A percentile compares a stretch with the other conserved stretches of the same genome.
Conservation (phyloP, 2,329 filamentous ascomycete species). For the Sporothrix pseudoabietina region DNA sequence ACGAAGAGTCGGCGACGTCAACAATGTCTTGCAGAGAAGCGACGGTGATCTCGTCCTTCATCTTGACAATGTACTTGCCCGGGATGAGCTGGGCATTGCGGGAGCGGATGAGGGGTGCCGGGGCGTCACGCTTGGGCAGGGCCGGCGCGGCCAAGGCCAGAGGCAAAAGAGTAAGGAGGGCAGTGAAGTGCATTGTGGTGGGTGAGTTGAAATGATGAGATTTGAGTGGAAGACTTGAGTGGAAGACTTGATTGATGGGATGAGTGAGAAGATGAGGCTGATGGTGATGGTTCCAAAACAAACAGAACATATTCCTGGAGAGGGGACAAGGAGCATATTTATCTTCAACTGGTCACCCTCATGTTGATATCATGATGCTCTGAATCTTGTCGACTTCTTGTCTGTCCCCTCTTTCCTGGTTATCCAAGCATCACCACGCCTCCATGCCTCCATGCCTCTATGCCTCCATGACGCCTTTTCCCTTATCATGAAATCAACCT, state of each 20-base stretch:
- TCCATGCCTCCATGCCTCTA: neutral
- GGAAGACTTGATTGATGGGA: neutral
- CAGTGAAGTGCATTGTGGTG: slow-evolving; percentile 44
- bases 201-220: neutral
- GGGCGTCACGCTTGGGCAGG: slow-evolving; percentile 33
- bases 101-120: slow-evolving; percentile 45
- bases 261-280: neutral
- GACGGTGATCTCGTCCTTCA: slow-evolving; percentile 44
- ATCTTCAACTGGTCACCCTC: neutral
- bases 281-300: neutral
- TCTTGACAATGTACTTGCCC: slow-evolving; percentile 50
- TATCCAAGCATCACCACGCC: neutral
- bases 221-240: neutral
- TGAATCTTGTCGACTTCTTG: neutral
- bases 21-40: slow-evolving; percentile 38
- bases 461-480: neutral
- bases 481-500: slow-evolving; percentile 13
- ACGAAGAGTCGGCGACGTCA: slow-evolving; percentile 31
- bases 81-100: slow-evolving; percentile 44
- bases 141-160: slow-evolving; percentile 43
- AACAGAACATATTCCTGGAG: neutral
- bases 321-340: neutral
- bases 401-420: neutral
- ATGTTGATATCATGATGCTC: neutral
- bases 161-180: slow-evolving; percentile 44